Conservation (phyloP, 2,329 filamentous ascomycete genomes). For the Trichoderma endophyticum region DNA sequence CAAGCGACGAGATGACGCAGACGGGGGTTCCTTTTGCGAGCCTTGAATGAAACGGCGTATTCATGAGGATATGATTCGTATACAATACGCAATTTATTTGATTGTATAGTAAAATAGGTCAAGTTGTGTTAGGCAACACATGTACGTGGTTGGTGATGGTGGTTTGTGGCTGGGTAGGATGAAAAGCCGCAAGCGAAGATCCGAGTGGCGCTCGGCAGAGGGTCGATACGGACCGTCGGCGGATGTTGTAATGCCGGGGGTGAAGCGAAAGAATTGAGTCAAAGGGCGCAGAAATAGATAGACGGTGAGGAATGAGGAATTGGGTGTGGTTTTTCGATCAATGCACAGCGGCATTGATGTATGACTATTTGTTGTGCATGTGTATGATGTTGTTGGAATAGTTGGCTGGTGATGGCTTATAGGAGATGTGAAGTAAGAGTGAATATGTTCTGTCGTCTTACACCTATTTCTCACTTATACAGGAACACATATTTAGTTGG, state of each 20-base stretch:
- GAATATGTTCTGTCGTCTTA: no score
- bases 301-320: not conserved
- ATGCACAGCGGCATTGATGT: not conserved
- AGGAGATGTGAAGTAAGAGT: no score
- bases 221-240: conserved; percentile 6
- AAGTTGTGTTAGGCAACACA: not conserved
- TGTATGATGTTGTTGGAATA: not conserved
- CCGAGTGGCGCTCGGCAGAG: not conserved
- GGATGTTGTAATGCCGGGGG: not conserved
- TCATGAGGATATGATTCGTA: not conserved
- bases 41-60: not conserved
- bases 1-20: not conserved
- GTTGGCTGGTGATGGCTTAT: not conserved
- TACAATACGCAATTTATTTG: not conserved
- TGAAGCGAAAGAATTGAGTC: not conserved
- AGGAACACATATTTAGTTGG: not conserved
- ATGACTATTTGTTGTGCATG: not conserved
- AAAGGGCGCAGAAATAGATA: not conserved
- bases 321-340: not conserved
- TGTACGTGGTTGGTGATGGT: not conserved
- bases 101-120: not conserved
- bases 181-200: not conserved
- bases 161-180: not conserved
- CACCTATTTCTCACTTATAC: not conserved
- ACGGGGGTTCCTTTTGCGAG: not conserved